Conservation (phyloP, 768 basidiomycete genomes). For the Boletus vermiculosoides region DNA sequence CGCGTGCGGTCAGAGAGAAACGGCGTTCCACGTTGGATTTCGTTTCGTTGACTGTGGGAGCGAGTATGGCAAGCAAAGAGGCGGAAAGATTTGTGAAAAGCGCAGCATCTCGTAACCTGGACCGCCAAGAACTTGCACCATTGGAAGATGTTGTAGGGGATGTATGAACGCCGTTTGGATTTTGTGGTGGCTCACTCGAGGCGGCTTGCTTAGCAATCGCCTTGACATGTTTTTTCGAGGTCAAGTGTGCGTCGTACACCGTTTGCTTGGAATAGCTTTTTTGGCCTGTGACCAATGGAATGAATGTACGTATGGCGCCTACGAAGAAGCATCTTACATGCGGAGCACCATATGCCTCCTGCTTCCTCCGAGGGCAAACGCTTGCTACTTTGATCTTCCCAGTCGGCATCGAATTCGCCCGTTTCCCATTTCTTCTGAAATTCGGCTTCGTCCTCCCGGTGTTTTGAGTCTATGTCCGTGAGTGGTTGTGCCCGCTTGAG, state of each 20-base stretch:
- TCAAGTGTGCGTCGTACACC: constrained; percentile 94
- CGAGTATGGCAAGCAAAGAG: constrained; percentile 62
- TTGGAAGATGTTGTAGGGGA: constrained; percentile 35
- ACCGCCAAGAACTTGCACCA: constrained; percentile 31
- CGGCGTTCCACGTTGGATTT: constrained; percentile 95
- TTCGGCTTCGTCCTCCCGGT: constrained; percentile 59
- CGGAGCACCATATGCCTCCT: constrained; percentile 88
- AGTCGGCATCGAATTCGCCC: constrained; percentile 64
- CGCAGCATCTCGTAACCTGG: constrained; percentile 64
- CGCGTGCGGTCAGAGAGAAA: constrained; percentile 94
- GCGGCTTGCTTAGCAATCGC: constrained; percentile 71
- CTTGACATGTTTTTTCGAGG: constrained; percentile 95
- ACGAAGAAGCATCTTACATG: constrained; percentile 59
- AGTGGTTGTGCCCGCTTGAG: constrained; percentile 82
- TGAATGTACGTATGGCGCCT: background rate
- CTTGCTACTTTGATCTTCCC: constrained; percentile 58
- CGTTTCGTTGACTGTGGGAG: constrained; percentile 76
- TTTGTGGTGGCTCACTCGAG: constrained; percentile 34
- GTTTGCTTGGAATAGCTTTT: constrained; percentile 96
- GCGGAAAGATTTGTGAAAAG: constrained; percentile 69
- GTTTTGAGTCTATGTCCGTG: constrained; percentile 67
- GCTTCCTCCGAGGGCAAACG: constrained; percentile 40
- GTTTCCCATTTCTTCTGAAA: constrained; percentile 83
- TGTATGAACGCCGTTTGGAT: constrained; percentile 33
- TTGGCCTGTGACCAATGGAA: constrained; percentile 59